Evolutionary conservation across 2,329 filamentous ascomycete genomes (phyloP), one percentile per base, ranked within the genome.

Genomic region (Juglanconis sp.): DNA sequence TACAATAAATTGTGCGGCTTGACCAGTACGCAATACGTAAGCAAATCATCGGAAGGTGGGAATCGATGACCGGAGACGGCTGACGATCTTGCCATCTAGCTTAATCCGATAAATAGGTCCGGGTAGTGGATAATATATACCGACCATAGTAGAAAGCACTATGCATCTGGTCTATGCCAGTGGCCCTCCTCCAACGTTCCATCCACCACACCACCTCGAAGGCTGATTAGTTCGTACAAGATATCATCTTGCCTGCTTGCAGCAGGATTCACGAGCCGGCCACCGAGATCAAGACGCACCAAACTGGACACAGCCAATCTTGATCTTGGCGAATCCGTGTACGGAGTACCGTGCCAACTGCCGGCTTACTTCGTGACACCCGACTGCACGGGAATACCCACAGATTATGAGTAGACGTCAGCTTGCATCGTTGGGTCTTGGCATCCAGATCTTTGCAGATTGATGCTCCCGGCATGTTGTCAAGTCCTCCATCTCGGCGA

Each of bases 251-350:
- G 34, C 31, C 53, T 30, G 53, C 44, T 9, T 52, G 48, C 56
- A 49, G 56, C 8, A 24, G 24, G 24, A 24, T 24, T 44, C 17
- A 56, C 58, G 53, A 55, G 24, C 53, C 48, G 53, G 54, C 34
- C 48, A 44, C 48, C 53, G 53, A 60, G 49, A 40, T 46, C 56
- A 53, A 47, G 55, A 49, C 46, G 35, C 53, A 40, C 35, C 51
- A 59, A 35, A 34, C 50, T 59, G 38, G 57, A 3, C 35, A 3
- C 11, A 11, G 49, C 32, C 32, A 32, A 31, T 9, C 49, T 9
- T 36, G 34, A 13, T 46, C n/a, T 46, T 46, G 42, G 42, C 11
- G 42, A 46, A 11, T 11, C 35, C 11, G 8, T 11, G 35, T 11
- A 38, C 11, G 11, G 8, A 8, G 35, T 38, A 11, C 35, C 35